phyloP scores from a whole-genome alignment of 768 basidiomycete genomes.

The Daedaleopsis sinensis region DNA sequence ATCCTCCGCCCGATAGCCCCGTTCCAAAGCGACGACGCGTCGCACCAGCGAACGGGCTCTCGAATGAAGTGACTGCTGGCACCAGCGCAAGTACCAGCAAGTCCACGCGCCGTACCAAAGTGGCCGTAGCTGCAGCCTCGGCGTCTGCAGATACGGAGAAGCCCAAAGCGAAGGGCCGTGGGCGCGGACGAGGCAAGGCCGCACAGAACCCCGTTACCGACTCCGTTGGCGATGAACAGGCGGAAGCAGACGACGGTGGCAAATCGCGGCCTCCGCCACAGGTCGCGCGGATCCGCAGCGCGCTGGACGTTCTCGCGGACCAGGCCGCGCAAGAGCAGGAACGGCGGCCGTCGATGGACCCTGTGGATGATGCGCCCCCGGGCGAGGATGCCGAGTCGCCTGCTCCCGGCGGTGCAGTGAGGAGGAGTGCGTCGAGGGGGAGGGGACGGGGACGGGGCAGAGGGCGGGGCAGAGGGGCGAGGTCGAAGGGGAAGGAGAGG shows the following conservation, averaged over 20 bases:
- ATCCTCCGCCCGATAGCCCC: constrained; percentile 31
- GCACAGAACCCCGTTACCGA: not conserved
- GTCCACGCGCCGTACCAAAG: constrained; percentile 2
- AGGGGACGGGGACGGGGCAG: not conserved
- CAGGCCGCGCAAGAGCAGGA: constrained; percentile 54
- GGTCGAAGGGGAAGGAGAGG: too few species aligned
- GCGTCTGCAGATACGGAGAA: not conserved
- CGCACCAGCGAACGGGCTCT: too few species aligned
- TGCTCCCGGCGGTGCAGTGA: too few species aligned
- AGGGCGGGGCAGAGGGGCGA: not conserved
- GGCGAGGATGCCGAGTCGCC: constrained; percentile 3
- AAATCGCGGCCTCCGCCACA: not conserved
- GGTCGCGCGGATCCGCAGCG: constrained; percentile 44
- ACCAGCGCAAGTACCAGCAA: not conserved
- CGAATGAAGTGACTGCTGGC: not conserved
- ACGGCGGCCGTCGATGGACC: constrained; percentile 21
- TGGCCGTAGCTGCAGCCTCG: not conserved
- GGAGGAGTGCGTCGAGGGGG: not conserved
- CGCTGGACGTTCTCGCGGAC: constrained; percentile 74
- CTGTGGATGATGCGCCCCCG: not conserved
- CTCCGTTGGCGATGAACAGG: not conserved
- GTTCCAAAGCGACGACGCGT: constrained; percentile 42
- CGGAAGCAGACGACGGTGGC: not conserved
- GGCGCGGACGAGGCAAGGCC: not conserved
- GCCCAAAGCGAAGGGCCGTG: not conserved